Percentiles rank a stretch among this genome's conserved stretches.
These are phyloP conservation scores for Neoboletus magnificus DNA, from an alignment of 768 basidiomycete genomes.

Conservation along the genomic window DNA sequence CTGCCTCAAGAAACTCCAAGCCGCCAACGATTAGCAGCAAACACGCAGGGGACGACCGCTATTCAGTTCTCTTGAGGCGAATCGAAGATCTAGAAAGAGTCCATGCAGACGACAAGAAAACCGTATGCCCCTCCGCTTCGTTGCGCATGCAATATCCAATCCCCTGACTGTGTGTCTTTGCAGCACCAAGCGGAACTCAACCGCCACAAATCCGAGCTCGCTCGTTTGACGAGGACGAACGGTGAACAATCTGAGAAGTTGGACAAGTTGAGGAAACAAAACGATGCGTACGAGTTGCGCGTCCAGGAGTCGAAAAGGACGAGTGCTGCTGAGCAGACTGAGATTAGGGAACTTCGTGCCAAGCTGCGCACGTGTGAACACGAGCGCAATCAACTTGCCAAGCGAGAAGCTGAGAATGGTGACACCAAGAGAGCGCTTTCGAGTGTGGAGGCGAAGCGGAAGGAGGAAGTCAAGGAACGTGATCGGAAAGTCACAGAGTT, in stretches of 20 bases:
- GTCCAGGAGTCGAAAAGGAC: conserved; percentile 59
- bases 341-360: conserved; percentile 58
- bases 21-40: conserved; percentile 17
- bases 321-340: conserved; percentile 47
- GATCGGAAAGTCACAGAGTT: conserved; percentile 56
- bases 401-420: conserved; percentile 49
- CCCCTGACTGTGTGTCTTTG: not conserved
- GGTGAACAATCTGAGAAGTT: conserved; percentile 50
- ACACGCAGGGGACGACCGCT: conserved; percentile 40
- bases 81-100: conserved; percentile 61
- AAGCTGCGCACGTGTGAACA: conserved; percentile 59
- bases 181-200: conserved; percentile 65
- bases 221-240: conserved; percentile 43
- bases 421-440: conserved; percentile 53
- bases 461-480: conserved; percentile 52
- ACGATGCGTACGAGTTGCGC: conserved; percentile 52
- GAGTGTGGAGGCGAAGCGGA: conserved; percentile 45
- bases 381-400: conserved; percentile 48
- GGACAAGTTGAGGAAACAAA: conserved; percentile 65
- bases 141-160: not conserved
- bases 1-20: conserved; percentile 27
- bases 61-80: conserved; percentile 54
- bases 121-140: conserved; percentile 38
- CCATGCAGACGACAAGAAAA: conserved; percentile 64
- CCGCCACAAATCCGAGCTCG: conserved; percentile 54